A percentile compares a stretch with the other conserved stretches of the same genome.
Evolutionary conservation across 441 rosid genomes (phyloP).

Genomic region (Euphorbia corollata): DNA sequence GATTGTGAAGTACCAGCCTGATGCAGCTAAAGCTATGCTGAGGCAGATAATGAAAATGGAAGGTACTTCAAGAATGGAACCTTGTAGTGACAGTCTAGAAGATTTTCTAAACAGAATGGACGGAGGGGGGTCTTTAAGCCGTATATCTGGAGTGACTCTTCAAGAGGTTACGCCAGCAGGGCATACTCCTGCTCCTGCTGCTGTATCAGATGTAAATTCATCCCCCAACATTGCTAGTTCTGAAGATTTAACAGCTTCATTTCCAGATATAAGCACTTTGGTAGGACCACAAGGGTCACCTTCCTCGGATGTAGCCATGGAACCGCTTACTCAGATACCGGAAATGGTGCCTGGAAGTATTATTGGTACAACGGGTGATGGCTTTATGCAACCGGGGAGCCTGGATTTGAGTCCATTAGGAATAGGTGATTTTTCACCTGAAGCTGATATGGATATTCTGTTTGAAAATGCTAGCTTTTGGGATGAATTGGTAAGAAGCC

Average conservation of each 20-base stretch:
- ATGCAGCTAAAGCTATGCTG: conserved; percentile 61
- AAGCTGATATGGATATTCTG: conserved; percentile 61
- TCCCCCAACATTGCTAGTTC: conserved; percentile 28
- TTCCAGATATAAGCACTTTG: conserved; percentile 26
- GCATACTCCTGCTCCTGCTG: conserved; percentile 28
- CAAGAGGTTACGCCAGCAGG: conserved; percentile 71
- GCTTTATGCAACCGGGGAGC: conserved; percentile 29
- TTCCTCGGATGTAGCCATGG: conserved; percentile 32
- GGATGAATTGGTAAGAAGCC: conserved; percentile 52
- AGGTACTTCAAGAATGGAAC: conserved; percentile 40
- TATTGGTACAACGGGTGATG: too few species aligned
- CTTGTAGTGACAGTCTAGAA: conserved; percentile 39
- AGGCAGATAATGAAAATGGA: conserved; percentile 56
- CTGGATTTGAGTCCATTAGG: conserved; percentile 41
- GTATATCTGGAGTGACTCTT: conserved; percentile 54
- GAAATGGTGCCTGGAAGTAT: conserved; percentile 42
- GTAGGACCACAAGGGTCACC: conserved; percentile 32
- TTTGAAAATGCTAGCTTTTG: conserved; percentile 43
- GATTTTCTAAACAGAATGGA: conserved; percentile 38
- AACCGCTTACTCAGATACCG: conserved; percentile 39
- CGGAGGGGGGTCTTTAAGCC: conserved; percentile 34
- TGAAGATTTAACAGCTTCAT: conserved; percentile 36
- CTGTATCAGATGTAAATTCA: conserved; percentile 42
- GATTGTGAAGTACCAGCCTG: conserved; percentile 80
- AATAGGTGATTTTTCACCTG: conserved; percentile 37